Evolutionary conservation across 768 basidiomycete species (phyloP).

Genomic region (Roridomyces roridus): DNA sequence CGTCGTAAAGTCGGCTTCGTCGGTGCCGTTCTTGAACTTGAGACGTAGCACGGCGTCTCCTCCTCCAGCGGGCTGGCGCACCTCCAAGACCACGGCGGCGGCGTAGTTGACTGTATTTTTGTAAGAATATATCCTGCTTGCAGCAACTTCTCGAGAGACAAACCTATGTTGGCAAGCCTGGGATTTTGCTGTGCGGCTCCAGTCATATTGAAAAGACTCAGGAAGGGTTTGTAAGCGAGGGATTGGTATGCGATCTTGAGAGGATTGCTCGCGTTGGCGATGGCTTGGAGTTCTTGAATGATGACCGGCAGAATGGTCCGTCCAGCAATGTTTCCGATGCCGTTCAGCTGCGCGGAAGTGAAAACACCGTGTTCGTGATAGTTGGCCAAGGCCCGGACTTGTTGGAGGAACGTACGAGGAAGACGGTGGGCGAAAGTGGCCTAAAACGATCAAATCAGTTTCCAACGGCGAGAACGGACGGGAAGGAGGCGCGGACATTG

Average conservation of each 20-base stretch:
- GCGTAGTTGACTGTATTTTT: conserved; percentile 63
- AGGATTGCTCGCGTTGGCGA: conserved; percentile 56
- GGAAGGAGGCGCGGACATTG: too few species aligned
- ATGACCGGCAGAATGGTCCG: conserved; percentile 69
- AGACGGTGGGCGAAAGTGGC: conserved; percentile 53
- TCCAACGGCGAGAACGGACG: too few species aligned
- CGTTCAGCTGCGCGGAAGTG: conserved; percentile 51
- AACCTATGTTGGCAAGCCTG: conserved; percentile 65
- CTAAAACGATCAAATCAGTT: too few species aligned
- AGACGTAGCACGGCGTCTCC: conserved; percentile 49
- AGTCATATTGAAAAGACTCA: conserved; percentile 82
- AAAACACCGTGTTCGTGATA: conserved; percentile 79
- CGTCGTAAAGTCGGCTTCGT: conserved; percentile 19
- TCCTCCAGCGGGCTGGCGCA: conserved; percentile 52
- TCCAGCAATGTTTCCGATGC: conserved; percentile 78
- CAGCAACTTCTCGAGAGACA: background rate
- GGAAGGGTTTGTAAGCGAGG: conserved; percentile 78
- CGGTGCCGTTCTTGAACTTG: conserved; percentile 57
- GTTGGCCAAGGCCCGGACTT: conserved; percentile 67
- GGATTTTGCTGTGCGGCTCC: conserved; percentile 56
- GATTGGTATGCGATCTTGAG: conserved; percentile 65
- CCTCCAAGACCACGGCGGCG: conserved; percentile 61
- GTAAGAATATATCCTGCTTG: background rate
- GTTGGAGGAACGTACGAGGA: conserved; percentile 55
- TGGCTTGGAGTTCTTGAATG: conserved; percentile 54